Conservation (phyloP, 371 early-diverging fungal species). For the Coemansia sp. region DNA sequence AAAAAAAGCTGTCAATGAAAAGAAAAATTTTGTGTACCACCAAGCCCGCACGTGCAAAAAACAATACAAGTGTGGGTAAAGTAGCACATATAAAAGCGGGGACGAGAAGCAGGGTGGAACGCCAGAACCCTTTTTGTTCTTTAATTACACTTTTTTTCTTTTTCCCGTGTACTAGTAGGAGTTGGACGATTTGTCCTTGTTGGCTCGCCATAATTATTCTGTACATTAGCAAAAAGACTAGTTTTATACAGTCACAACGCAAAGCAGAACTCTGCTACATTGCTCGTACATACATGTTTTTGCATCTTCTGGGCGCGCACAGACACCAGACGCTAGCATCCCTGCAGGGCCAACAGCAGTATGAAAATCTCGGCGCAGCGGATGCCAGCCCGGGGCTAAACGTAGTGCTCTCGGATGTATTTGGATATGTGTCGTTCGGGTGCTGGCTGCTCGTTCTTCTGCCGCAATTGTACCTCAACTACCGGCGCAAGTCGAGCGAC, state of each 20-base stretch:
- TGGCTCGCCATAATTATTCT: background rate
- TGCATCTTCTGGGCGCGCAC: conserved; percentile 14
- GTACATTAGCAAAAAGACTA: background rate
- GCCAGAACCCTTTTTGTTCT: background rate
- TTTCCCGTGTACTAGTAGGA: background rate
- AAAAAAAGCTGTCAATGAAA: background rate
- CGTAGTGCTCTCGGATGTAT: conserved; percentile 28
- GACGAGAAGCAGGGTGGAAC: background rate
- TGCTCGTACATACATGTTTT: conserved; percentile 6
- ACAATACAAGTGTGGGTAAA: background rate
- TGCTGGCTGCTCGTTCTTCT: conserved; percentile 45
- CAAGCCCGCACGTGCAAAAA: background rate
- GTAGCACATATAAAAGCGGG: background rate
- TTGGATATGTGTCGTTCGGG: conserved; percentile 40
- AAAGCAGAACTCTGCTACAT: background rate
- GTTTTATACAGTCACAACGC: background rate
- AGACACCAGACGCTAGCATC: conserved; percentile 23
- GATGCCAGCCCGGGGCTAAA: conserved; percentile 5
- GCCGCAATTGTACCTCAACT: conserved; percentile 52
- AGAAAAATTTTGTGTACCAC: background rate
- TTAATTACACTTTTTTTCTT: background rate
- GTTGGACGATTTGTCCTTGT: background rate
- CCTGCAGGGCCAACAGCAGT: conserved; percentile 10
- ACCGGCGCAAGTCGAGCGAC: conserved; percentile 49
- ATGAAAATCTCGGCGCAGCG: background rate